phyloP scores from a whole-genome alignment of 164 flowering plant genomes.

The Macadamia integrifolia region DNA sequence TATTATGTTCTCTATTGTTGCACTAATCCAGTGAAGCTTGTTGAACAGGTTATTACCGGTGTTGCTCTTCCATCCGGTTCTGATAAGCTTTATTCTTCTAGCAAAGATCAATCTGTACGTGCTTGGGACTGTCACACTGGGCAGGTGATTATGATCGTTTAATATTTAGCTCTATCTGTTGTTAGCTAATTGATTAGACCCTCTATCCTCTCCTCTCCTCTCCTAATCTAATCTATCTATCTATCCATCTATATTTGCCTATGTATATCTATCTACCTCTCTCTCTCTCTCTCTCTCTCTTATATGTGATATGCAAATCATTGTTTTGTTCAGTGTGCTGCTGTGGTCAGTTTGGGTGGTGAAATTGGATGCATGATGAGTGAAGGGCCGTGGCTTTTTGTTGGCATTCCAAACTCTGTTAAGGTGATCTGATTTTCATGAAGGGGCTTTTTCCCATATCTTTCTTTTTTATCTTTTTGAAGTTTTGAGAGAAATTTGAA shows the following conservation, averaged over 20 bases:
- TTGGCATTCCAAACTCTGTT: slow-evolving; percentile 74
- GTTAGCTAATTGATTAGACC: not conserved
- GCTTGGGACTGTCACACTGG: slow-evolving; percentile 88
- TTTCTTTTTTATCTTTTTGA: too few species aligned
- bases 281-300: too few species aligned
- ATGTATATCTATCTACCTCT: too few species aligned
- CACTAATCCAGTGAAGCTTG: not conserved
- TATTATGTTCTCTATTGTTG: slow-evolving; percentile 2
- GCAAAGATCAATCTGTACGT: slow-evolving; percentile 68
- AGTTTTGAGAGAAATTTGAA: too few species aligned
- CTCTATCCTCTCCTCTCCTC: too few species aligned
- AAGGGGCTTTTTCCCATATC: too few species aligned
- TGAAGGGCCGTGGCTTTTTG: slow-evolving; percentile 97
- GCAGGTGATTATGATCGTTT: slow-evolving; percentile 40
- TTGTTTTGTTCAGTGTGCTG: slow-evolving; percentile 51
- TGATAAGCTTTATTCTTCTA: slow-evolving; percentile 68
- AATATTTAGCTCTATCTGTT: not conserved
- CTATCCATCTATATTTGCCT: too few species aligned
- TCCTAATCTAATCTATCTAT: not conserved
- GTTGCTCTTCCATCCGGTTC: slow-evolving; percentile 77
- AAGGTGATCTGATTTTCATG: too few species aligned
- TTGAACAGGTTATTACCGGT: slow-evolving; percentile 57
- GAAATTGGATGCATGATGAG: slow-evolving; percentile 90
- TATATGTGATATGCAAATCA: not conserved
- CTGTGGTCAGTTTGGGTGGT: slow-evolving; percentile 54